Evolutionary conservation across 2,329 filamentous ascomycete genomes (phyloP), one percentile per base, ranked within the genome.

Genomic region (Phialemoniopsis sp.): DNA sequence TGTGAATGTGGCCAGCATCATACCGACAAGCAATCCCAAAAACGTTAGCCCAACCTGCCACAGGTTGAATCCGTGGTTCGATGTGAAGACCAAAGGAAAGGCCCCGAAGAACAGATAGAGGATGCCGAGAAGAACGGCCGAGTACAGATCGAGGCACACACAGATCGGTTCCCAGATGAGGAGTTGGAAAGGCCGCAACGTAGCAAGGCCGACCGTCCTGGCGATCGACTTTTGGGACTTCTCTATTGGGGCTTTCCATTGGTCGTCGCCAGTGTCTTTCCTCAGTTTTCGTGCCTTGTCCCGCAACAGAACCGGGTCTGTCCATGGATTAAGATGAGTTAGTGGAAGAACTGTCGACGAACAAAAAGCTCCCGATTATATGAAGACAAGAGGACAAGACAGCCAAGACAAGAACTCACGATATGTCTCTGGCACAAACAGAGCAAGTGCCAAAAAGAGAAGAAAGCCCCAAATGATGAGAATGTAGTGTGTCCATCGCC

Each of bases 61-160:
- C 10, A 89, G 67, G 38, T 78, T 80, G 66, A 95, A 89, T 15
- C 77, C 80, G 57, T 94, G 85, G 34, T 85, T 81, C 33, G 73
- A 76, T 18, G 71, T 59, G 55, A 95, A 95, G 13, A 95, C 81
- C 33, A 94, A 67, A 5, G 85, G 78, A 53, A 95, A 95, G 1
- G 89, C 89, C 15, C 89, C 89, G 58, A 95, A 94, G 68, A 94
- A 95, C 30, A 95, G 78, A 57, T 95, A 95, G 3, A 95, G 66
- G 33, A 95, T 85, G 5, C 89, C 90, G 8, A 95, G 71, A n/a
- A 95, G 68, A 39, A 96, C 78, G 30, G 89, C 88, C 1, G 87
- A 87, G 51, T 90, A 86, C 16, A 93, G 64, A 60, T 89, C 93
- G 18, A 96, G 78, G 49, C 81, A 80, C 41, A 93, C 68, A 43